phyloP scores from a whole-genome alignment of 225 moss, liverwort and hornwort genomes.

The Rhytidiadelphus loreus region DNA sequence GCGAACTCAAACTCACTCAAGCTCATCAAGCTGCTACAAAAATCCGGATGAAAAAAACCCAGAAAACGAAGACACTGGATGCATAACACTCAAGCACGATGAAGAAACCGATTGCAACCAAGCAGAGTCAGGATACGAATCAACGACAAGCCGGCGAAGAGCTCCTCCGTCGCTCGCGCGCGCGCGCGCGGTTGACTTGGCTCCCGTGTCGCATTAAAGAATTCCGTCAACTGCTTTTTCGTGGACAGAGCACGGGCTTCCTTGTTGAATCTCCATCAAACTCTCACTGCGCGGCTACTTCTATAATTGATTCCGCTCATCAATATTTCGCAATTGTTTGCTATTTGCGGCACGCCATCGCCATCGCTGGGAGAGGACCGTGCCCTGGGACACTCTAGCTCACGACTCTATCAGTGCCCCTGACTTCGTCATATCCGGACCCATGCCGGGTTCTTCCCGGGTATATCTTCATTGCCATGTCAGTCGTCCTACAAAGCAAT shows the following conservation, averaged over 20 bases:
- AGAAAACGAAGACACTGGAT: neutral
- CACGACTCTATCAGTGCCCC: neutral
- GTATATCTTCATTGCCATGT: neutral
- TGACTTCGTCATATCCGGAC: neutral
- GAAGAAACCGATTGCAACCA: neutral
- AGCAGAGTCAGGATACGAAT: neutral
- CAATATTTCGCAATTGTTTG: neutral
- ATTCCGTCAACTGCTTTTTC: neutral
- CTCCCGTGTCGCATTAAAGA: neutral
- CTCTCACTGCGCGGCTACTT: neutral
- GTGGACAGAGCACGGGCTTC: neutral
- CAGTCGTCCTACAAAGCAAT: neutral
- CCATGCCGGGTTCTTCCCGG: neutral
- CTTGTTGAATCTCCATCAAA: neutral
- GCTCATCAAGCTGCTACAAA: neutral
- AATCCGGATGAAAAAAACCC: neutral
- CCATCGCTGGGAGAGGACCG: neutral
- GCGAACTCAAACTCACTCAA: neutral
- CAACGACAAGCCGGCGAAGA: neutral
- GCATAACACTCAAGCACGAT: neutral
- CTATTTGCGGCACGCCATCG: neutral
- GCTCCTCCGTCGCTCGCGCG: neutral
- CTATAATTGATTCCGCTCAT: neutral
- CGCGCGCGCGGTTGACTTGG: constrained; percentile 1
- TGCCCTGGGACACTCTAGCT: neutral